A percentile compares a stretch with the other conserved stretches of the same genome.
Conservation (phyloP, 805 yeast genomes). For the Cyberlindnera petersonii region DNA sequence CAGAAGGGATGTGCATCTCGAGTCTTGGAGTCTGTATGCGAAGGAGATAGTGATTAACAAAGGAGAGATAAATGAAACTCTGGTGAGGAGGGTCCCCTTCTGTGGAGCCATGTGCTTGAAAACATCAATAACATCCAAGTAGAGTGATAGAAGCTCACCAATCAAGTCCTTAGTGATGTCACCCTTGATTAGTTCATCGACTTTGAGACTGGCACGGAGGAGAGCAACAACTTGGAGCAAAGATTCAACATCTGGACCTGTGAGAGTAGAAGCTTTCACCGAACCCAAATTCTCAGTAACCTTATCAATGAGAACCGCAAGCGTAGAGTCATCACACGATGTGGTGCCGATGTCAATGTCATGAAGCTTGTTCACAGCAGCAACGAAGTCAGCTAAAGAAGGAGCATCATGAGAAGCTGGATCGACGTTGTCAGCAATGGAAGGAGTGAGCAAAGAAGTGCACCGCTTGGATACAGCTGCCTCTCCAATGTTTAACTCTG, state of each 20-base stretch:
- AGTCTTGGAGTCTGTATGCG: constrained; percentile 18
- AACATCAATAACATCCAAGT: constrained; percentile 14
- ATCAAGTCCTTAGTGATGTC: constrained; percentile 14
- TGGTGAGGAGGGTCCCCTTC: constrained; percentile 9
- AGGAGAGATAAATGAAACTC: constrained; percentile 23
- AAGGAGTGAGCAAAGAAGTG: no score
- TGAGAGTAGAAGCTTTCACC: background rate
- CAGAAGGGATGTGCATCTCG: constrained; percentile 11
- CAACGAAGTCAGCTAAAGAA: background rate
- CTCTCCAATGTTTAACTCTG: constrained; percentile 2
- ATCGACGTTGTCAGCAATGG: background rate
- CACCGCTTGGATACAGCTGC: no score
- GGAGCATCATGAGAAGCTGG: background rate
- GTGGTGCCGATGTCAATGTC: constrained; percentile 1
- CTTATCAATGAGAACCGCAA: background rate
- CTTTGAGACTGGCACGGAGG: constrained; percentile 14
- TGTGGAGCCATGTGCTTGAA: constrained; percentile 8
- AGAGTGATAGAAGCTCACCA: constrained; percentile 12
- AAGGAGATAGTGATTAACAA: constrained; percentile 25
- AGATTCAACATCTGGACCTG: constrained; percentile 1
- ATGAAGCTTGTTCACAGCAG: constrained; percentile 14
- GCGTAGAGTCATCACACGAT: background rate
- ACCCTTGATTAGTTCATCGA: constrained; percentile 17
- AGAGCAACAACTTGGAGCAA: constrained; percentile 16
- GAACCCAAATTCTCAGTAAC: background rate